phyloP scores from a whole-genome alignment of 208 protist species.

The Leishmania aethiopica region DNA sequence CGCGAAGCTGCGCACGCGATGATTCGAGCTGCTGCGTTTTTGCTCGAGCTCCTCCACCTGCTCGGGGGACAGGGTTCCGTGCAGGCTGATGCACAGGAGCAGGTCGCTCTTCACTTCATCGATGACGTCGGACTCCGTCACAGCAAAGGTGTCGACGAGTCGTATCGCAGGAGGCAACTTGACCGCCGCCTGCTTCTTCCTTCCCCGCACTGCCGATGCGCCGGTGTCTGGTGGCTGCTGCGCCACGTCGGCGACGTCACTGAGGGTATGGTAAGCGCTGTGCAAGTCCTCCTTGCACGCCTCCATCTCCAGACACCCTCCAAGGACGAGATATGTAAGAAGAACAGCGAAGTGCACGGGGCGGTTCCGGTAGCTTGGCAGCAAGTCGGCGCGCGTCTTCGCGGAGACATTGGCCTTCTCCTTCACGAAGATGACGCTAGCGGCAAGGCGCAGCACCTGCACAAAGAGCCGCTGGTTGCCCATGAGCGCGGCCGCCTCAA shows the following conservation, averaged over 20 bases:
- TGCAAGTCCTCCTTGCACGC: constrained; percentile 37
- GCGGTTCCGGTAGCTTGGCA: constrained; percentile 22
- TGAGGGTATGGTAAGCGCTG: constrained; percentile 29
- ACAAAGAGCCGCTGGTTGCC: constrained; percentile 72
- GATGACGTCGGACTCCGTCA: constrained; percentile 46
- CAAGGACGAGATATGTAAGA: constrained; percentile 43
- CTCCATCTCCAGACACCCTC: constrained; percentile 28
- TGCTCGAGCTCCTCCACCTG: constrained; percentile 21
- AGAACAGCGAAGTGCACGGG: constrained; percentile 36
- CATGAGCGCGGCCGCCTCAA: constrained; percentile 50
- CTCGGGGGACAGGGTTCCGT: constrained; percentile 33
- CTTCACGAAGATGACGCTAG: constrained; percentile 18
- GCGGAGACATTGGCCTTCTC: constrained; percentile 12
- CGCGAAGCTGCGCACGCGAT: constrained; percentile 53
- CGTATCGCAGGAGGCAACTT: constrained; percentile 20
- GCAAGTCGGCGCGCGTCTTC: constrained; percentile 30
- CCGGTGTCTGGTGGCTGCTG: constrained; percentile 5
- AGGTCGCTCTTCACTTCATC: constrained; percentile 80
- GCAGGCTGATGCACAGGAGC: constrained; percentile 62
- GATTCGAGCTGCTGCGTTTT: constrained; percentile 28
- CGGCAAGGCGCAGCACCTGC: constrained; percentile 65
- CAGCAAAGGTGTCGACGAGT: constrained; percentile 19
- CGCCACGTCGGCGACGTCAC: constrained; percentile 16
- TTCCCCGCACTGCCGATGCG: constrained; percentile 10
- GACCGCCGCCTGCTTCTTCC: constrained; percentile 17